Percentiles rank a stretch among this genome's conserved stretches.
Conservation (phyloP, 192 early-diverging fungal species). For the Oehlia diaphana region DNA sequence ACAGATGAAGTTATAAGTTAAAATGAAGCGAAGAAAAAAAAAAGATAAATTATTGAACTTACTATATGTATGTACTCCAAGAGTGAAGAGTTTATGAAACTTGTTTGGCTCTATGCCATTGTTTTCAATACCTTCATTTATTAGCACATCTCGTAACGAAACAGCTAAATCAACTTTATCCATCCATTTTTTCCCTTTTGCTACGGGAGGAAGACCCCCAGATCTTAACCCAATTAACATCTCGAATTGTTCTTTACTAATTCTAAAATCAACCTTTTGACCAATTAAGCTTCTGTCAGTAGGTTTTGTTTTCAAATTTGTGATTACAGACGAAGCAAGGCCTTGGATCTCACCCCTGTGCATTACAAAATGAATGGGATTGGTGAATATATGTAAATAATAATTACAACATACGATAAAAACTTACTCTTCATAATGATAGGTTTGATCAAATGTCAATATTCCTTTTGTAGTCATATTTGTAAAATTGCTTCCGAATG, state of each 20-base stretch:
- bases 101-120: not conserved
- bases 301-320: not conserved
- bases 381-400: too few relatives aligned
- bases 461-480: slow-evolving; percentile 17
- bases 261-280: slow-evolving; percentile 4
- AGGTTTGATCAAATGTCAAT: not conserved
- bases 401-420: not conserved
- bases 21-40: not conserved
- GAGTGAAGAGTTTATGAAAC: slow-evolving; percentile 17
- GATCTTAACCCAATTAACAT: slow-evolving; percentile 21
- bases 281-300: slow-evolving; percentile 24
- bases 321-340: slow-evolving; percentile 14
- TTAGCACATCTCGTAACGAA: not conserved
- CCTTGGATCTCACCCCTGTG: slow-evolving; percentile 9
- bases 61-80: slow-evolving; percentile 12
- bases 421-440: slow-evolving; percentile 22
- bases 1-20: not conserved
- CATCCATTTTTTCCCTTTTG: slow-evolving; percentile 26
- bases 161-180: slow-evolving; percentile 18
- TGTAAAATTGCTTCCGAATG: slow-evolving; percentile 17
- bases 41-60: not conserved
- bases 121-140: slow-evolving; percentile 21
- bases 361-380: not conserved
- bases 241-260: slow-evolving; percentile 13
- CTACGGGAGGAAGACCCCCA: not conserved